Percentiles rank a stretch among this genome's conserved stretches.
Conservation (phyloP, 805 yeast genomes). For the Metschnikowia baotianmanensis region DNA sequence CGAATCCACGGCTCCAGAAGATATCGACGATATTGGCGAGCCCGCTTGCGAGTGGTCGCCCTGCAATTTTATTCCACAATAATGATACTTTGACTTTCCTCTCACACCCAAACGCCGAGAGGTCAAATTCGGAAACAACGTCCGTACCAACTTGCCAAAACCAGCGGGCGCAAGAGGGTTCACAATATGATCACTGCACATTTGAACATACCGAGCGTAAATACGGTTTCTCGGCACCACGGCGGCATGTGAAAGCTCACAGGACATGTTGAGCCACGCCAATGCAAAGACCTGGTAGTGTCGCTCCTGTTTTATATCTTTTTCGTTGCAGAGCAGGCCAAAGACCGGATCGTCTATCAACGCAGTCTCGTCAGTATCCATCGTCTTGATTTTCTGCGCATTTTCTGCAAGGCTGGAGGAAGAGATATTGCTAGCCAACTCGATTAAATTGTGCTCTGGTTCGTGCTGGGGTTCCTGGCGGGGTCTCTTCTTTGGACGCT, state of each 20-base stretch:
- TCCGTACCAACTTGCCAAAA: slow-evolving; percentile 52
- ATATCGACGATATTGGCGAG: slow-evolving; percentile 20
- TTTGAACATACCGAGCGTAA: slow-evolving; percentile 40
- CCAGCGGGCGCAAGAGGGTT: slow-evolving; percentile 73
- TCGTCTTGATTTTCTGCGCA: slow-evolving; percentile 13
- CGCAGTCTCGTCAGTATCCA: slow-evolving; percentile 9
- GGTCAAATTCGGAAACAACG: slow-evolving; percentile 52
- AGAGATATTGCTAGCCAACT: slow-evolving; percentile 6
- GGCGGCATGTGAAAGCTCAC: slow-evolving; percentile 47
- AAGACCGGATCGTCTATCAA: slow-evolving; percentile 10
- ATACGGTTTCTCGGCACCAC: slow-evolving; percentile 44
- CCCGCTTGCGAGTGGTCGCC: slow-evolving; percentile 17
- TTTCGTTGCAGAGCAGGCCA: slow-evolving; percentile 6
- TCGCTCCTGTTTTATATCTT: slow-evolving; percentile 40
- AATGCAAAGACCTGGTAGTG: slow-evolving; percentile 78
- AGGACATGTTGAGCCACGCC: slow-evolving; percentile 72
- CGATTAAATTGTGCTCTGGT: slow-evolving; percentile 11
- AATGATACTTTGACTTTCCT: slow-evolving; percentile 81
- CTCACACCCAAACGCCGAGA: slow-evolving; percentile 81
- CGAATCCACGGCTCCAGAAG: slow-evolving; percentile 13
- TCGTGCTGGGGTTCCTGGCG: slow-evolving; percentile 10
- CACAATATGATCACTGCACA: slow-evolving; percentile 40
- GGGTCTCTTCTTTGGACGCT: slow-evolving; percentile 5
- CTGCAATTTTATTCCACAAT: slow-evolving; percentile 63
- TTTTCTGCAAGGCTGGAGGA: slow-evolving; percentile 12